Base-by-base conservation (phyloP, 2,329 filamentous ascomycete genomes). In the Cladosporium phlei region DNA sequence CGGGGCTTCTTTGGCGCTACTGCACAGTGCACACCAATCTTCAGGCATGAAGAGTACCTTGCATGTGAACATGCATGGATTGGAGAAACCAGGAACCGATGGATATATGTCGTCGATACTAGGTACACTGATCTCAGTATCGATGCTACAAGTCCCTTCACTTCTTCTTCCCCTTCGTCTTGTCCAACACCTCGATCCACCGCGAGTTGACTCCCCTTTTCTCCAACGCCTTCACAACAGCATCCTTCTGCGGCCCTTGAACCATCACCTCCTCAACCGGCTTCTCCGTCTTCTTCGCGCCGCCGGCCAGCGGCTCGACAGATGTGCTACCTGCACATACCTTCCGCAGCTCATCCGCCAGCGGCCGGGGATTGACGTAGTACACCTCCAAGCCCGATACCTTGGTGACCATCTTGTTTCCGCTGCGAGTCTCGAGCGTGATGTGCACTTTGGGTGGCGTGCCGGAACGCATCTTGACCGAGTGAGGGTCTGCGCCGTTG, bases 241-340 rank as follows among this genome's bases (percentile, higher is more conserved):
- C 76, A 51, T 78, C 76, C 47, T 74, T 76, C 66, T 85, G 82
- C 50, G 82, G 80, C 1, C 82, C 82, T 57, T 86, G 82, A 3
- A 85, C 74, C 66, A 83, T 71, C 16, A 86, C 75, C 61, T 85
- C 82, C 75, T 84, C 77, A 2, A 83, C 68, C 1, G 79, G 79
- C 55, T 75, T 78, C 52, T 80, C 76, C 2, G 76, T 77, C 55
- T 80, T 78, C 7, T 80, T 80, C 51, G 73, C 73, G 14, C 71
- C 75, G 3, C 82, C 82, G 35, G 74, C 72, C 24, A 82, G 66
- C 54, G 80, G 77, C 25, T 78, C 74, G 1, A 85, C 78, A 50
- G 78, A 83, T 10, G 81, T 82, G 48, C 76, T 80, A n/a, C 82
- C 80, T 2, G 82, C 82, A 59, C 82, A 85, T 24, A 77, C 76